A percentile compares a stretch with the other conserved stretches of the same genome.
These are phyloP conservation scores for Cyberlindnera xishuangbannaensis DNA, from an alignment of 805 yeast species.

Conservation along the genomic window DNA sequence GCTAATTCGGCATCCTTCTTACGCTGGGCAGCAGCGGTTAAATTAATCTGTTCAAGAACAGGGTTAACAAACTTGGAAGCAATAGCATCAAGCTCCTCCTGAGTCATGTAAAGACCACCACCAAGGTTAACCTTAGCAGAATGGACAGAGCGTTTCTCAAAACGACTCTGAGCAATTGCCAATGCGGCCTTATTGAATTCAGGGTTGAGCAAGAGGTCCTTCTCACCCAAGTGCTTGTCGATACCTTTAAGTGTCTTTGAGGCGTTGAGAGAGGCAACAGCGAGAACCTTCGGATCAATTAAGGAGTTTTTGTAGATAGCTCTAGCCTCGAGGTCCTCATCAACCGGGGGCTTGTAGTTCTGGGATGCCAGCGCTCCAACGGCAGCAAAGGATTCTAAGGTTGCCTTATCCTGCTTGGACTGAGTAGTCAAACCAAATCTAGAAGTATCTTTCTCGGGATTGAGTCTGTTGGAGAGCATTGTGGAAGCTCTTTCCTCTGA, in stretches of 20 bases:
- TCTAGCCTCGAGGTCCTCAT: constrained; percentile 39
- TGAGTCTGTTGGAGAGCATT: constrained; percentile 25
- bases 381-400: constrained; percentile 44
- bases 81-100: constrained; percentile 68
- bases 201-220: constrained; percentile 38
- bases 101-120: constrained; percentile 78
- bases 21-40: constrained; percentile 68
- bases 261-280: constrained; percentile 48
- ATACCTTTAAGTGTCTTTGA: constrained; percentile 33
- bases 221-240: constrained; percentile 35
- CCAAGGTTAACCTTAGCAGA: constrained; percentile 70
- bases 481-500: constrained; percentile 38
- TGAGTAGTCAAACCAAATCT: constrained; percentile 39
- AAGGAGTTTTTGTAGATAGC: constrained; percentile 29
- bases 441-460: constrained; percentile 24
- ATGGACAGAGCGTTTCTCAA: constrained; percentile 45
- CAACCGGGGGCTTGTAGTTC: constrained; percentile 32
- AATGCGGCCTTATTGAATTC: constrained; percentile 68
- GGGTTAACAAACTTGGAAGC: constrained; percentile 82
- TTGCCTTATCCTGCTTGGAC: constrained; percentile 33
- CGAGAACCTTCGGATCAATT: constrained; percentile 38
- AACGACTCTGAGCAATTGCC: constrained; percentile 66
- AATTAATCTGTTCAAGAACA: constrained; percentile 65
- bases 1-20: constrained; percentile 42
- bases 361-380: constrained; percentile 53